phyloP scores from a whole-genome alignment of 2,329 filamentous ascomycete genomes.

The Penicillium psychrosexuale region DNA sequence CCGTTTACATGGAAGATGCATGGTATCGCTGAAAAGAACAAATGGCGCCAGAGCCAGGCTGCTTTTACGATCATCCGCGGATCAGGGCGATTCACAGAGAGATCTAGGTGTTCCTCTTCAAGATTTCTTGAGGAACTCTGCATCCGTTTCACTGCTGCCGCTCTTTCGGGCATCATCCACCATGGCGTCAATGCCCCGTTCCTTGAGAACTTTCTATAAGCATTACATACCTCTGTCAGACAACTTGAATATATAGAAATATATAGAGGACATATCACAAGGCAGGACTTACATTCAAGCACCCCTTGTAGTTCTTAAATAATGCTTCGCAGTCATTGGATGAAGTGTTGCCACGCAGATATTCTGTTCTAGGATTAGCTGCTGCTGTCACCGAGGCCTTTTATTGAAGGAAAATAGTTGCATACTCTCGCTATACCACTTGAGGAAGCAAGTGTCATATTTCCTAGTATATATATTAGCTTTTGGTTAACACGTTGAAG shows the following conservation, averaged over 20 bases:
- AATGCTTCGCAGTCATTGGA: conserved; percentile 81
- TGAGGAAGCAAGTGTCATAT: conserved; percentile 96
- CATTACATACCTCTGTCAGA: conserved; percentile 1
- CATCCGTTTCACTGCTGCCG: conserved; percentile 76
- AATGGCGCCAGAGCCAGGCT: not conserved
- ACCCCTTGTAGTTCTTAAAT: conserved; percentile 85
- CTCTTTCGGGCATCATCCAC: conserved; percentile 86
- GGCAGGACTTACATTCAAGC: conserved; percentile 64
- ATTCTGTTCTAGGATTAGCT: conserved; percentile 58
- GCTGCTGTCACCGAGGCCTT: not conserved
- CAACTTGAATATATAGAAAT: not conserved
- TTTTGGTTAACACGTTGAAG: not conserved
- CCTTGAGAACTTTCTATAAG: conserved; percentile 77
- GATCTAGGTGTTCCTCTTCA: conserved; percentile 4
- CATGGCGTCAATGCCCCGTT: conserved; percentile 88
- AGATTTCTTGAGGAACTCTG: conserved; percentile 56
- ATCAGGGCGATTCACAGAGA: not conserved
- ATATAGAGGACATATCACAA: not conserved
- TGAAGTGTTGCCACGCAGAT: conserved; percentile 77
- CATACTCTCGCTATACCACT: conserved; percentile 98
- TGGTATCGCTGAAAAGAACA: conserved; percentile 4
- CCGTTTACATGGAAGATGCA: not conserved
- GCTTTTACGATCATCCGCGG: not conserved
- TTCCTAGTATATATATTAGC: conserved; percentile 54
- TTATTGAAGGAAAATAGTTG: not conserved